These are phyloP conservation scores for Fusarium pseudonygamai DNA, from an alignment of 2,329 filamentous ascomycete genomes.

Conservation along the genomic window DNA sequence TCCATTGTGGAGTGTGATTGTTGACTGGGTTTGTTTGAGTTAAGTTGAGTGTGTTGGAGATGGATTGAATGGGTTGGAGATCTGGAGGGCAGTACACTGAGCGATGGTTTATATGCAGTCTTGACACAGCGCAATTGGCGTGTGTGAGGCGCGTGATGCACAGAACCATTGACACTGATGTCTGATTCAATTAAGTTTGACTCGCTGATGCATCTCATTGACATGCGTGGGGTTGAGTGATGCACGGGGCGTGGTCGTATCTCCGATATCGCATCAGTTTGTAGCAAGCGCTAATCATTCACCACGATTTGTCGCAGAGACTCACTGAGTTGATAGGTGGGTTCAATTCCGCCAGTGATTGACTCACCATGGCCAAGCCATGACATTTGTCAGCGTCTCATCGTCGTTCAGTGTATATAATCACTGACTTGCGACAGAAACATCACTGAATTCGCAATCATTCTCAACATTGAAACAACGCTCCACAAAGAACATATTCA, in stretches of 20 bases:
- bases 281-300: background rate
- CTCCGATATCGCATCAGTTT: too few relatives aligned
- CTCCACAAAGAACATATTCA: fast-evolving
- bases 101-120: background rate
- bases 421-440: background rate
- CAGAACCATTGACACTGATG: too few relatives aligned
- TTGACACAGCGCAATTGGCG: too few relatives aligned
- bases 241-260: too few relatives aligned
- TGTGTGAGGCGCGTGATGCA: too few relatives aligned
- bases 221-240: background rate
- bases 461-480: background rate
- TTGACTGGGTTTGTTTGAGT: too few relatives aligned
- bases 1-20: background rate
- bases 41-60: too few relatives aligned
- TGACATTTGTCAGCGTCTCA: background rate
- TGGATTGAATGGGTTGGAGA: too few relatives aligned
- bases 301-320: background rate
- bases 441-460: fast-evolving
- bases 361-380: too few relatives aligned
- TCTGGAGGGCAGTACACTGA: fast-evolving
- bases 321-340: background rate
- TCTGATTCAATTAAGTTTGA: background rate
- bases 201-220: too few relatives aligned
- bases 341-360: background rate
- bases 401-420: background rate